phyloP scores from a whole-genome alignment of 2,329 filamentous ascomycete species.

The Trichophyton simii region DNA sequence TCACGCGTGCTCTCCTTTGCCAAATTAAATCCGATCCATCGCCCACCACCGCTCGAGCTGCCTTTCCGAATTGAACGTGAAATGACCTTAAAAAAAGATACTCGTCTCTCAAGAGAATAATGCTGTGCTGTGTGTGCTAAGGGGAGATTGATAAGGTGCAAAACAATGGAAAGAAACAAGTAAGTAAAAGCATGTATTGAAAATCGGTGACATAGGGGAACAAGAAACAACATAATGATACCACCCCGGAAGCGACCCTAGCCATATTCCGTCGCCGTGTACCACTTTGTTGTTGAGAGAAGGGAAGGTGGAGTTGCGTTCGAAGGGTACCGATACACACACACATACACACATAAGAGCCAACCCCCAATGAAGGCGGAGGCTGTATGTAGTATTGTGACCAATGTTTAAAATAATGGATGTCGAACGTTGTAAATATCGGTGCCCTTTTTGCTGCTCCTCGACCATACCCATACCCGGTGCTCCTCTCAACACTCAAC shows the following conservation, averaged over 20 bases:
- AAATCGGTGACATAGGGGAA: not conserved
- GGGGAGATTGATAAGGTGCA: not conserved
- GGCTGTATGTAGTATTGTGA: not conserved
- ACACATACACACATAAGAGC: conserved; percentile 16
- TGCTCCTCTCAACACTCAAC: not conserved
- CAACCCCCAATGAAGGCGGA: conserved; percentile 2
- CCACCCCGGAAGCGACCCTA: conserved; percentile 39
- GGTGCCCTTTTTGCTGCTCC: not conserved
- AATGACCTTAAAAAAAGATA: not conserved
- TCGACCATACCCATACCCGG: not conserved
- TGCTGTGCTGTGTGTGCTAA: conserved; percentile 2
- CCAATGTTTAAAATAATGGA: not conserved
- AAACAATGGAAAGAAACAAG: not conserved
- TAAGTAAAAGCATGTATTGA: not conserved
- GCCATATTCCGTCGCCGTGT: conserved; percentile 32
- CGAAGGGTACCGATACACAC: not conserved
- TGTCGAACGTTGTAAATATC: conserved; percentile 17
- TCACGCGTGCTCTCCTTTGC: conserved; percentile 12
- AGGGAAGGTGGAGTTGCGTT: not conserved
- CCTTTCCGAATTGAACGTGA: conserved; percentile 2
- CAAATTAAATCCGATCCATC: conserved; percentile 2
- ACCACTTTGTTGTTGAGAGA: conserved; percentile 14
- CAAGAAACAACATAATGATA: conserved; percentile 20
- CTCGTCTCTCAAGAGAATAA: not conserved
- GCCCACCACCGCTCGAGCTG: conserved; percentile 1